A percentile compares a stretch with the other conserved stretches of the same genome.
Evolutionary conservation across 106 monocot species (phyloP).

Genomic region (Dendrobium officinale): DNA sequence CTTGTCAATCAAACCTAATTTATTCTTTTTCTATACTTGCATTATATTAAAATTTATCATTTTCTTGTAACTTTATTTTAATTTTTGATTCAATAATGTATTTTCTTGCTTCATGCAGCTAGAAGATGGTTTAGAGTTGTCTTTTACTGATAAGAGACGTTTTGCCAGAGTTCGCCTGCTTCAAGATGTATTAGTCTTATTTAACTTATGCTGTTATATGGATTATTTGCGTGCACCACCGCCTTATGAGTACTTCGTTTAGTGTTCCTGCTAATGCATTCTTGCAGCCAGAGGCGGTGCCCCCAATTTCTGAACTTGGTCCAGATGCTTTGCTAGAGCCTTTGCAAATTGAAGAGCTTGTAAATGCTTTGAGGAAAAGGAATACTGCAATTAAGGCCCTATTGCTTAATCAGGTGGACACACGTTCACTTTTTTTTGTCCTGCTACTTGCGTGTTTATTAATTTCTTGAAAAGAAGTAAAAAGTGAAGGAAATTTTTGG

Average conservation of each 20-base stretch:
- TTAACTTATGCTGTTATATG: not conserved
- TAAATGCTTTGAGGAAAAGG: conserved; percentile 50
- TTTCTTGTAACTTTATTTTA: not conserved
- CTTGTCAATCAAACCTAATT: not conserved
- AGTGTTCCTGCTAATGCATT: not conserved
- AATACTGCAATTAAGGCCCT: conserved; percentile 73
- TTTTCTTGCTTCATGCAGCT: conserved; percentile 42
- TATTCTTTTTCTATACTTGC: not conserved
- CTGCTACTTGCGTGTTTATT: not conserved
- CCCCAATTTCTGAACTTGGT: conserved; percentile 90
- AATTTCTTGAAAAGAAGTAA: not conserved
- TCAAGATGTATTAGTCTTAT: conserved; percentile 51
- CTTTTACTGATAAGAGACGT: conserved; percentile 97
- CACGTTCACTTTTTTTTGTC: not conserved
- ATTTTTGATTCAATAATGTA: not conserved
- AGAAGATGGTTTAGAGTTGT: conserved; percentile 88
- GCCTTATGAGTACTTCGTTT: not conserved
- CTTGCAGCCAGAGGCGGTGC: conserved; percentile 62
- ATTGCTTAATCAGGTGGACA: conserved; percentile 83
- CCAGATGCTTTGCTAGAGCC: conserved; percentile 90
- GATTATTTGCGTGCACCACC: not conserved
- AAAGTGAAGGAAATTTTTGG: not conserved
- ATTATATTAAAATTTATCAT: not conserved
- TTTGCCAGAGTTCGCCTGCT: conserved; percentile 93
- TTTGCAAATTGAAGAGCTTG: conserved; percentile 59